Evolutionary conservation across 768 basidiomycete species (phyloP), one percentile per base, ranked within the genome.

Genomic region (Tulasnella sp.): DNA sequence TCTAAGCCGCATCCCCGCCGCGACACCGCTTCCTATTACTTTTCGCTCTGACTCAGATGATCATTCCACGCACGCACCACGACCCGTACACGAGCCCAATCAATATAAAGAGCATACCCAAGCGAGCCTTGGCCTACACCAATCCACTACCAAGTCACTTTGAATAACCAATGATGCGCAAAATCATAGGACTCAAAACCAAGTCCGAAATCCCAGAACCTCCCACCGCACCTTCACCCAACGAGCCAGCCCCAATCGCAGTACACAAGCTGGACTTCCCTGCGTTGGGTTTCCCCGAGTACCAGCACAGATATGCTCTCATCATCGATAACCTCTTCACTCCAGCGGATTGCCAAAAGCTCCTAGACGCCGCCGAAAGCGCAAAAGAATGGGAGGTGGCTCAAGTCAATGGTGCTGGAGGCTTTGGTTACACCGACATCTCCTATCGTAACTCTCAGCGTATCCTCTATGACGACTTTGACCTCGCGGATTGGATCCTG

Each of bases 301-400:
- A 62, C 61, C 30, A 45, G 41, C 30, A 62, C 23, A 26, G 24
- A 29, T 49, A 47, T 30, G 61, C 60, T 30, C 48, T 62, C 24
- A 60, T 62, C n/a, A 63, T 62, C 61, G 61, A 62, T 21, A 62
- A 62, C 41, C 26, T 61, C 10, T 61, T 61, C 32, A 61, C 42
- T 24, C 41, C 41, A n/a, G 61, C 21, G 9, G 61, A 61, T 19
- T 61, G 61, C 59, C 44, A 17, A 5, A 51, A 53, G 21, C 59
- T 61, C 9, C 56, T 61, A n/a, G 15, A 30, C 24, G 56, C 56
- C 19, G 56, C 56, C 17, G 56, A 59, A 27, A 27, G 24, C n/a
- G 27, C 56, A n/a, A 42, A 29, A 17, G 47, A 23, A 32, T 62
- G 61, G 61, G 30, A 32, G 7, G 60, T 49, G 10, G 61, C 61